A percentile compares a stretch with the other conserved stretches of the same genome.
Conservation (phyloP, 768 basidiomycete species). For the Ephemerocybe angulata region DNA sequence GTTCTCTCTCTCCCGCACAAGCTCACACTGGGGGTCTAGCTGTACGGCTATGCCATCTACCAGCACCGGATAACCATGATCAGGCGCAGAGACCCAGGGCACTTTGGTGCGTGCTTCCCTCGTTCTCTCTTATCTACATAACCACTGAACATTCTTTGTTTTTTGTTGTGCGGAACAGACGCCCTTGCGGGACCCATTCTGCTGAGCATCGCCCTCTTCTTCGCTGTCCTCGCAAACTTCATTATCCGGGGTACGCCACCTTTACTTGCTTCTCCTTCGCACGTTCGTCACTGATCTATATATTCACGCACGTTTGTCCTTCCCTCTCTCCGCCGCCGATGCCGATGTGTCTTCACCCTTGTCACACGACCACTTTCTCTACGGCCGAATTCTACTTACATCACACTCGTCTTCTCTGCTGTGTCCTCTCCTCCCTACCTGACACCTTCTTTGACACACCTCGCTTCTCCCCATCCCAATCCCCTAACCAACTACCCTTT, state of each 20-base stretch:
- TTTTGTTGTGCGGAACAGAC: too few species aligned
- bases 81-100: slow-evolving; percentile 79
- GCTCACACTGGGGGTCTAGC: slow-evolving; percentile 32
- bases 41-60: slow-evolving; percentile 85
- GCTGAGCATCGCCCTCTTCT: slow-evolving; percentile 79
- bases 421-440: not conserved
- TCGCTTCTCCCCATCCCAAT: not conserved
- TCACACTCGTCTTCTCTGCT: not conserved
- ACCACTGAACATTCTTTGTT: not conserved
- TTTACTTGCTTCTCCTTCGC: not conserved
- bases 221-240: slow-evolving; percentile 87
- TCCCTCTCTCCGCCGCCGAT: too few species aligned
- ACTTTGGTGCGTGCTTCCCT: slow-evolving; percentile 67
- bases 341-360: too few species aligned
- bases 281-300: slow-evolving; percentile 3
- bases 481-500: not conserved
- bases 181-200: slow-evolving; percentile 78
- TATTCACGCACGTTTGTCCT: slow-evolving; percentile 10
- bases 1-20: not conserved
- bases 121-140: not conserved
- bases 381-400: not conserved
- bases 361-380: too few species aligned
- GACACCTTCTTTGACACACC: not conserved
- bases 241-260: slow-evolving; percentile 65
- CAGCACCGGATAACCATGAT: slow-evolving; percentile 91